A percentile compares a stretch with the other conserved stretches of the same genome.
Conservation (phyloP, 345 rosid genomes). For the Euphorbia lathyris region DNA sequence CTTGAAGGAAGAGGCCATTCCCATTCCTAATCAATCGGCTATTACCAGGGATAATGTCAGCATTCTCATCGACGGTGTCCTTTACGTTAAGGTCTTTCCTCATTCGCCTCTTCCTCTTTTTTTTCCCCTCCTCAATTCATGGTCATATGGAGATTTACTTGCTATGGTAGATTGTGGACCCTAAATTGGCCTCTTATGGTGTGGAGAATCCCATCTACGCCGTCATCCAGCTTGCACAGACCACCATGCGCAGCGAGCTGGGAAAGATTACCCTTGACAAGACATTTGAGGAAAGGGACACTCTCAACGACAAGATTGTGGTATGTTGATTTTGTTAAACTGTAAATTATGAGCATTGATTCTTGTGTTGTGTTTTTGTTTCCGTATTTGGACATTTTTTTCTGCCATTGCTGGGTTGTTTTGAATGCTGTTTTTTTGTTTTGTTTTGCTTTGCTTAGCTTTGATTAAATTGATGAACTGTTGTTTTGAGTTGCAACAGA, state of each 20-base stretch:
- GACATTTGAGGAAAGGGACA: slow-evolving; percentile 94
- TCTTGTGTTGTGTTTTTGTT: not conserved
- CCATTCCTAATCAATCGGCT: slow-evolving; percentile 85
- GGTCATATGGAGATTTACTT: not conserved
- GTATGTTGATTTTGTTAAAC: slow-evolving; percentile 34
- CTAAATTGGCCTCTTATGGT: slow-evolving; percentile 83
- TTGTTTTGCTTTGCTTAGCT: no score
- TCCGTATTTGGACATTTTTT: no score
- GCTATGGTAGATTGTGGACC: slow-evolving; percentile 70
- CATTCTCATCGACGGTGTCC: slow-evolving; percentile 87
- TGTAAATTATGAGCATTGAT: not conserved
- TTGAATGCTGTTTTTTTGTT: no score
- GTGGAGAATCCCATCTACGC: slow-evolving; percentile 94
- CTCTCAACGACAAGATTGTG: slow-evolving; percentile 90
- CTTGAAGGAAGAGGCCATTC: slow-evolving; percentile 93
- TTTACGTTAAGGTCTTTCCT: slow-evolving; percentile 66
- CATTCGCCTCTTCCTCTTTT: not conserved
- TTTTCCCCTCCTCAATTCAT: not conserved
- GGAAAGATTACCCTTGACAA: slow-evolving; percentile 97
- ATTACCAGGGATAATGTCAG: slow-evolving; percentile 95
- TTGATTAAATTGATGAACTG: no score
- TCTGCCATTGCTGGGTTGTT: no score
- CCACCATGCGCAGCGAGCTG: slow-evolving; percentile 96
- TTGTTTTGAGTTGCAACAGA: no score
- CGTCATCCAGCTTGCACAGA: slow-evolving; percentile 87